A percentile compares a stretch with the other conserved stretches of the same genome.
Evolutionary conservation across 805 yeast species (phyloP).

Genomic region (Hanseniaspora lachancei): DNA sequence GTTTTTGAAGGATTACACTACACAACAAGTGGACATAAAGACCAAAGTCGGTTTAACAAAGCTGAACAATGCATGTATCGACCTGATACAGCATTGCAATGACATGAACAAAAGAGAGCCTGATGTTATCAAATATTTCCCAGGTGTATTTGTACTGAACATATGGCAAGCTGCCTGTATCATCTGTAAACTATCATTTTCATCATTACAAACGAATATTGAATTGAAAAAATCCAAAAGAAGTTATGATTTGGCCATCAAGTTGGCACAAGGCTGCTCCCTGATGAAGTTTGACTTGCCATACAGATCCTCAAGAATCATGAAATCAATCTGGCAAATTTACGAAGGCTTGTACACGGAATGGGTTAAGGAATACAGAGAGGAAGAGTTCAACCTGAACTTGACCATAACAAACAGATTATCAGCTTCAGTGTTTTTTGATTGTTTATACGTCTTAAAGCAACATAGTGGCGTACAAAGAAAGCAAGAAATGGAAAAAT

Average conservation of each 20-base stretch:
- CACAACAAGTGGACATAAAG: constrained; percentile 34
- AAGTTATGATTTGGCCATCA: constrained; percentile 53
- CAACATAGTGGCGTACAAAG: constrained; percentile 74
- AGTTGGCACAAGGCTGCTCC: constrained; percentile 63
- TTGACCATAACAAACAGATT: constrained; percentile 66
- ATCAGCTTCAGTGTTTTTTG: constrained; percentile 89
- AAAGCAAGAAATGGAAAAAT: constrained; percentile 21
- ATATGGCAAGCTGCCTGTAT: constrained; percentile 90
- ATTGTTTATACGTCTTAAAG: constrained; percentile 69
- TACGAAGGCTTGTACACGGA: constrained; percentile 55
- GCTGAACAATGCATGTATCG: constrained; percentile 67
- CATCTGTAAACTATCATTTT: constrained; percentile 64
- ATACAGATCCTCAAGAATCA: constrained; percentile 81
- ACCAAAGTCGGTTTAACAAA: constrained; percentile 60
- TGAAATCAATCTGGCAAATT: constrained; percentile 87
- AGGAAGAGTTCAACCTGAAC: constrained; percentile 26
- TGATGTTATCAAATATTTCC: constrained; percentile 60
- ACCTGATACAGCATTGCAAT: constrained; percentile 54
- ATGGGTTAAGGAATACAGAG: constrained; percentile 20
- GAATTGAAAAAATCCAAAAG: constrained; percentile 62
- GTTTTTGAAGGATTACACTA: neutral
- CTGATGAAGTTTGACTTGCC: constrained; percentile 86
- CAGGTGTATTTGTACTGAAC: constrained; percentile 66
- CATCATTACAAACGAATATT: constrained; percentile 51
- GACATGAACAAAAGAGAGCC: constrained; percentile 46